Evolutionary conservation across 2,329 filamentous ascomycete genomes (phyloP).

Genomic region (Calonectria fujianensis): DNA sequence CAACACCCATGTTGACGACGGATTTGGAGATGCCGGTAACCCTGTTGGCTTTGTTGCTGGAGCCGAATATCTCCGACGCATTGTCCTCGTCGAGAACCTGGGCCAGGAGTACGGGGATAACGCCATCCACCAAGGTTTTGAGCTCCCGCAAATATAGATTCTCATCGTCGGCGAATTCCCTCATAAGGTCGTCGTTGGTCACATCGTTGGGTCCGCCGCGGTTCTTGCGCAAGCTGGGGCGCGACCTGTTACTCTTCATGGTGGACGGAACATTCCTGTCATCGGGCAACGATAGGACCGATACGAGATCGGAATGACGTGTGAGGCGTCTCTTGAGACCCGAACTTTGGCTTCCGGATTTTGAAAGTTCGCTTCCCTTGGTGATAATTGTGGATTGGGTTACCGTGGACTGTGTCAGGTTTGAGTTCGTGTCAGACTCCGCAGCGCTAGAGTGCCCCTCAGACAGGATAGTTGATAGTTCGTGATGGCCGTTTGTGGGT

Average conservation of each 20-base stretch:
- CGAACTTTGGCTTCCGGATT: slow-evolving; percentile 65
- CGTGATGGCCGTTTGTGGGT: slow-evolving; percentile 73
- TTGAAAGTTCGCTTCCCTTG: slow-evolving; percentile 66
- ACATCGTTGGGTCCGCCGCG: slow-evolving; percentile 80
- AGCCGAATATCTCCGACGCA: slow-evolving; percentile 80
- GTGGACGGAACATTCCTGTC: slow-evolving; percentile 73
- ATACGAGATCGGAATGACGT: slow-evolving; percentile 95
- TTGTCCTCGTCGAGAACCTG: slow-evolving; percentile 85
- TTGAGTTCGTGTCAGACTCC: slow-evolving; percentile 71
- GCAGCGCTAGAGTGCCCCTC: slow-evolving; percentile 68
- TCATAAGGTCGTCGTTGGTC: slow-evolving; percentile 84
- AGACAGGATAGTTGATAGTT: slow-evolving; percentile 75
- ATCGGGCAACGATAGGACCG: slow-evolving; percentile 86
- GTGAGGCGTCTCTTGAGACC: slow-evolving; percentile 85
- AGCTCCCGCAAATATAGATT: slow-evolving; percentile 91
- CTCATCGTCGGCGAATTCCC: slow-evolving; percentile 89
- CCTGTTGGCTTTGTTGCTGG: slow-evolving; percentile 70
- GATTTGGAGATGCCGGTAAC: slow-evolving; percentile 83
- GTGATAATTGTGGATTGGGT: slow-evolving; percentile 72
- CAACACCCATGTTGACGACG: slow-evolving; percentile 95
- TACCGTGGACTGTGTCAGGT: slow-evolving; percentile 72
- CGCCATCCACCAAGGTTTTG: slow-evolving; percentile 93
- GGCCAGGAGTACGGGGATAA: slow-evolving; percentile 92
- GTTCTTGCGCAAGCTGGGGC: slow-evolving; percentile 85
- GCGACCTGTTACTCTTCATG: slow-evolving; percentile 82